Evolutionary conservation across 176 grass and related monocot species (phyloP), one percentile per base, ranked within the genome.

Genomic region (Aegilops tauschii): DNA sequence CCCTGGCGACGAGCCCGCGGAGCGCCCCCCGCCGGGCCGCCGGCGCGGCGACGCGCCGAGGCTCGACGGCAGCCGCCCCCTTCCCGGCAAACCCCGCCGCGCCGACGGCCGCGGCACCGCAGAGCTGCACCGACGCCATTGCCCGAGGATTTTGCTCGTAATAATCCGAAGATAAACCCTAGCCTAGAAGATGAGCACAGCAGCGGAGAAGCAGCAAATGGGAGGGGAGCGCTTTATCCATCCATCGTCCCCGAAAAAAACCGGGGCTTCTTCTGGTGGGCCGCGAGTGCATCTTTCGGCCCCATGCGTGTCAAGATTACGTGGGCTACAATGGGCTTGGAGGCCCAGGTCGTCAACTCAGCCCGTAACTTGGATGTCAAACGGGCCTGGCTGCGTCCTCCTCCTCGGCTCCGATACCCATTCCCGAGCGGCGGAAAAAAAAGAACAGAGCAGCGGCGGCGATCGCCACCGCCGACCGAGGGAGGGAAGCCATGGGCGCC

Each of bases 61-160:
- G 44, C 47, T 66, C 65, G 4, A 59, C 11, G 42, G 84, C 35
- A 20, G 75, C 73, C 16, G 37, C 31, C 0, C 49, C 74, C 80
- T 82, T 89, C 81, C 49, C 66, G 12, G 69, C 13, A 17, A 72
- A 79, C 0, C 12, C 61, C 18, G 12, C 83, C 28, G 73, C 74
- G 4, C 47, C 78, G 0, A 88, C 49, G 49, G 49, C 35, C 18
- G 73, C 80, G 11, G 88, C 30, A 44, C 79, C 62, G 9, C 40
- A 77, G 31, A 91, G 67, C 49, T 86, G 83, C 86, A 86, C 31
- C 12, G 83, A 71, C 80, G 89, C 89, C 92, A 93, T 91, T 70
- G 9, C 39, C 13, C 20, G 81, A 80, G 61, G 28, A 29, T 27
- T 73, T 64, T n/a, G 63, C 40, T 54, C n/a, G 27, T 18, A 18